Base-by-base conservation (phyloP, 306 rosid genomes). In the Pyrus bretschneideri region DNA sequence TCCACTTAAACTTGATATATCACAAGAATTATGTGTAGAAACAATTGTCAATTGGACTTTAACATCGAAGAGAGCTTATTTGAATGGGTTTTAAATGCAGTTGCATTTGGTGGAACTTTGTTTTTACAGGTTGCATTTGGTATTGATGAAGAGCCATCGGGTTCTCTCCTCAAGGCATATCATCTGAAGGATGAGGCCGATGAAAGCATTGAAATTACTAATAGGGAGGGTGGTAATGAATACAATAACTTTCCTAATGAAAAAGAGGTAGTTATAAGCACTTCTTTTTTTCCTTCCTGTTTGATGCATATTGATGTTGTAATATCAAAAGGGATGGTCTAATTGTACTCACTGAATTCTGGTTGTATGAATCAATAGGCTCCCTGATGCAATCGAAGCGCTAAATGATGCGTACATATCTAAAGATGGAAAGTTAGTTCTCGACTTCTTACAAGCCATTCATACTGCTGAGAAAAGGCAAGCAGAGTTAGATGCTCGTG, bases 381-480 rank as follows among this genome's bases (percentile, higher is more conserved):
- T 72, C 78, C 71, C 42, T n/a, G 75, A 64, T 90, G 86, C 88
- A 25, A 69, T 73, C 74, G 91, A 89, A 77, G 93, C 75, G 73
- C 70, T 81, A 80, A 81, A 86, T 60, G 92, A 87, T 82, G 89
- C 86, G 61, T 86, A 89, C 84, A 73, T 88, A 69, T 76, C 96
- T 67, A 87, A 92, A 85, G 96, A 92, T 89, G 97, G 97, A 66
- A 90, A 88, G 49, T 80, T 95, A 84, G 86, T 92, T 73, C 73
- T 90, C 74, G 97, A 90, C 84, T 95, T 95, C 84, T 77, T 95
- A 79, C 86, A 90, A 89, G 87, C 97, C 79, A 89, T 95, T 86
- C 99, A 95, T 84, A 84, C 96, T 76, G 97, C 96, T 15, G 97
- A 92, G 83, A 78, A 81, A 77, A 89, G 93, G 82, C 97, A 95